These are phyloP conservation scores for Peniophora sp. DNA, from an alignment of 1,284 basidiomycete genomes.

Conservation along the genomic window DNA sequence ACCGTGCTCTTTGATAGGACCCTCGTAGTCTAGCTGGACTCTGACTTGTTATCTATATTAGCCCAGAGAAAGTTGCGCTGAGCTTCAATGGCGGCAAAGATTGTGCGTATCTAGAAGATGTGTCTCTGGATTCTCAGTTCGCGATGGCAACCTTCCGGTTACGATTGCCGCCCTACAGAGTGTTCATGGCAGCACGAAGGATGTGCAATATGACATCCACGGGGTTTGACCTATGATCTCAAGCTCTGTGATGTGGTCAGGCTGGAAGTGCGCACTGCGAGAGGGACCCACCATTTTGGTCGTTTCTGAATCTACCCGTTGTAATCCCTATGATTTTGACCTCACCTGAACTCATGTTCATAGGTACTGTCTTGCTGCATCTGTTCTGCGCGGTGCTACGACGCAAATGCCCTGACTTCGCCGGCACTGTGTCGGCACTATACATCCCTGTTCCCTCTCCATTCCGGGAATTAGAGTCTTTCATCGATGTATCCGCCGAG, in stretches of 20 bases:
- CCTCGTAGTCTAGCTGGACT: neutral
- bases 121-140: no score
- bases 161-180: neutral
- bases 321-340: no score
- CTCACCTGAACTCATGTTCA: neutral
- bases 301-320: neutral
- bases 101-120: constrained; percentile 52
- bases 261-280: neutral
- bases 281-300: neutral
- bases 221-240: neutral
- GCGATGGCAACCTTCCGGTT: neutral
- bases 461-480: constrained; percentile 78
- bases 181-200: neutral
- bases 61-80: constrained; percentile 66
- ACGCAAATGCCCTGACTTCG: constrained; percentile 26
- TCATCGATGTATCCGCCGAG: constrained; percentile 61
- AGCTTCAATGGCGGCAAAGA: constrained; percentile 99
- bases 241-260: neutral
- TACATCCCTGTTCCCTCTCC: constrained; percentile 91
- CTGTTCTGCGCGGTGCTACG: constrained; percentile 73
- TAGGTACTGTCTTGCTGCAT: constrained; percentile 92
- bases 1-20: neutral
- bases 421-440: constrained; percentile 61
- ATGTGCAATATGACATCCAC: neutral
- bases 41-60: neutral